Conservation (phyloP, 306 rosid species). For the Ammopiptanthus mongolicus region DNA sequence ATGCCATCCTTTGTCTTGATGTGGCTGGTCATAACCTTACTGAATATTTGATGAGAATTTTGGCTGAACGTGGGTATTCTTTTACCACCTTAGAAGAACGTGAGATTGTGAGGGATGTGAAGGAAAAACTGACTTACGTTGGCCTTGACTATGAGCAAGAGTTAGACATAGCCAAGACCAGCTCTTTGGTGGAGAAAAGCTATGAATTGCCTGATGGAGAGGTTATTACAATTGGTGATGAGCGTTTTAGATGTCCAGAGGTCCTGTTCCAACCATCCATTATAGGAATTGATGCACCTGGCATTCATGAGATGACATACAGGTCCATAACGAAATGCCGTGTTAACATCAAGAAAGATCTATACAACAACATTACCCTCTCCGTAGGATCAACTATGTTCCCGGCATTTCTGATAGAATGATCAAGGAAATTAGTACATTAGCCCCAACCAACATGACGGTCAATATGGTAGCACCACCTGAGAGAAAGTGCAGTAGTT, state of each 20-base stretch:
- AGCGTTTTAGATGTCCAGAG: conserved; percentile 97
- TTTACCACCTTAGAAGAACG: conserved; percentile 96
- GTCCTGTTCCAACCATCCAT: conserved; percentile 92
- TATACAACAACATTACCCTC: conserved; percentile 65
- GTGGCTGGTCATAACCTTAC: conserved; percentile 97
- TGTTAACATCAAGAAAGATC: conserved; percentile 61
- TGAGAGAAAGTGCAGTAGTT: conserved; percentile 69
- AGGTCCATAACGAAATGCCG: conserved; percentile 80
- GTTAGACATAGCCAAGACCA: conserved; percentile 76
- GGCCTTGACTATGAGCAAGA: conserved; percentile 91
- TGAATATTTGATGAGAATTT: conserved; percentile 86
- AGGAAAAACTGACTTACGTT: conserved; percentile 85
- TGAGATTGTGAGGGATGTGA: conserved; percentile 95
- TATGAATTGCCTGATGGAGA: conserved; percentile 96
- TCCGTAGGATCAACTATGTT: conserved; percentile 83
- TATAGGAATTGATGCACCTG: conserved; percentile 94
- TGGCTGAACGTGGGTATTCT: conserved; percentile 90
- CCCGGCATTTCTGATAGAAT: conserved; percentile 71
- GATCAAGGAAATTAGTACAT: conserved; percentile 65
- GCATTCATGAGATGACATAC: conserved; percentile 69
- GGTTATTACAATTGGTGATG: conserved; percentile 92
- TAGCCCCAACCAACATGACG: conserved; percentile 70
- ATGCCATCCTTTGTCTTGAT: conserved; percentile 98
- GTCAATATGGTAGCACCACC: conserved; percentile 78
- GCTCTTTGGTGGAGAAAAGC: conserved; percentile 96